These are phyloP conservation scores for Penicillium verrucosum DNA, from an alignment of 2,329 filamentous ascomycete species.

Conservation along the genomic window DNA sequence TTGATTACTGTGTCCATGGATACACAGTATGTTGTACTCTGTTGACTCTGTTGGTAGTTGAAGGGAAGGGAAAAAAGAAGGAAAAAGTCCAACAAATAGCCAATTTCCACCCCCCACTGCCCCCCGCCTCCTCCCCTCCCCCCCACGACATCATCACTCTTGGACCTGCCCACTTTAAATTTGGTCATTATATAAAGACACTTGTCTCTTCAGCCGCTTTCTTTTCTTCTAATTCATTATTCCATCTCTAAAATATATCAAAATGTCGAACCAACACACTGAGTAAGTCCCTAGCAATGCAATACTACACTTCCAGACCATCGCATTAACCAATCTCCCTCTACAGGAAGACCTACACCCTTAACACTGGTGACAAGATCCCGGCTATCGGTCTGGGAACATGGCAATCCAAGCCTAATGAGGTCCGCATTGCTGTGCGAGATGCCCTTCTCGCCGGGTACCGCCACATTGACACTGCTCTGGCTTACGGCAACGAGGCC, in stretches of 20 bases:
- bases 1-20: background rate
- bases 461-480: slow-evolving; percentile 54
- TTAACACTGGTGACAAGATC: slow-evolving; percentile 51
- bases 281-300: slow-evolving; percentile 11
- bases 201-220: background rate
- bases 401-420: slow-evolving; percentile 54
- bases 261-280: slow-evolving; percentile 25
- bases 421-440: slow-evolving; percentile 50
- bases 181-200: slow-evolving; percentile 11
- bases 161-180: slow-evolving; percentile 24
- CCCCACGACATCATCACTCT: slow-evolving; percentile 20
- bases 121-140: background rate
- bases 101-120: background rate
- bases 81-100: background rate
- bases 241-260: slow-evolving; percentile 1
- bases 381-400: slow-evolving; percentile 54
- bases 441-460: slow-evolving; percentile 52
- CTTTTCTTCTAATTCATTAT: background rate
- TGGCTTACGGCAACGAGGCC: slow-evolving; percentile 61
- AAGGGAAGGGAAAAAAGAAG: background rate
- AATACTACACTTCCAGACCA: background rate
- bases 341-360: slow-evolving; percentile 41
- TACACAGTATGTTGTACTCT: background rate
- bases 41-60: background rate
- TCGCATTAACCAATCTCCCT: background rate